phyloP scores from a whole-genome alignment of 2,329 filamentous ascomycete species.

The Colletotrichum sp. region DNA sequence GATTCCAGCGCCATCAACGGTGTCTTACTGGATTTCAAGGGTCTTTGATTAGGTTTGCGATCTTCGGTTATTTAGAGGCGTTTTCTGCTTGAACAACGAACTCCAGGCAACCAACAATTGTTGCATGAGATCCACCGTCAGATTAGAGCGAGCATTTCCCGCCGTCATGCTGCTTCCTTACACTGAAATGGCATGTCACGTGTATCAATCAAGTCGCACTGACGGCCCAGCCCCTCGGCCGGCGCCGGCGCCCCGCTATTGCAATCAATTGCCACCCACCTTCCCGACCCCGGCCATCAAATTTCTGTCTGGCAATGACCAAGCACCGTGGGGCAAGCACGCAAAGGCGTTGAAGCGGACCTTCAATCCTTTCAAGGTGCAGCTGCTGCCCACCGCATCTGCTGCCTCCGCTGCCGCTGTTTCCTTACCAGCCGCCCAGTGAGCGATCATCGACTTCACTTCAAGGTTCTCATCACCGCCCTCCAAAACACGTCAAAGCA shows the following conservation, averaged over 20 bases:
- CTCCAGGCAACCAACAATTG: background rate
- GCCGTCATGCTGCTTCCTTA: background rate
- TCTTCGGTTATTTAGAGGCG: background rate
- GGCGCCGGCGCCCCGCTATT: background rate
- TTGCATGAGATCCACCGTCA: background rate
- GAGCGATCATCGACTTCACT: background rate
- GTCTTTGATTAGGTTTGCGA: background rate
- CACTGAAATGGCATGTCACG: background rate
- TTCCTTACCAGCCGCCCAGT: background rate
- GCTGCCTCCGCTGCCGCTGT: background rate
- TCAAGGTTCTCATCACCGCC: background rate
- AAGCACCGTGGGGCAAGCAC: constrained; percentile 14
- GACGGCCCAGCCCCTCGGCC: background rate
- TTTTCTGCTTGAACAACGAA: background rate
- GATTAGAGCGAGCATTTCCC: background rate
- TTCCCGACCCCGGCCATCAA: background rate
- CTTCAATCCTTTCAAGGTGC: background rate
- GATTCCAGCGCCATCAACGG: background rate
- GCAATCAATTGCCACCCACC: background rate
- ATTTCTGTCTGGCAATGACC: background rate
- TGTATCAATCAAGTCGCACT: background rate
- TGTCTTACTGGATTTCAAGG: background rate
- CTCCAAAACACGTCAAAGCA: background rate
- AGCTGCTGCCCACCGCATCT: background rate
- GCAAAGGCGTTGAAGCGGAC: background rate